phyloP scores from a whole-genome alignment of 306 rosid species.

The Cicer pinnatifidum region DNA sequence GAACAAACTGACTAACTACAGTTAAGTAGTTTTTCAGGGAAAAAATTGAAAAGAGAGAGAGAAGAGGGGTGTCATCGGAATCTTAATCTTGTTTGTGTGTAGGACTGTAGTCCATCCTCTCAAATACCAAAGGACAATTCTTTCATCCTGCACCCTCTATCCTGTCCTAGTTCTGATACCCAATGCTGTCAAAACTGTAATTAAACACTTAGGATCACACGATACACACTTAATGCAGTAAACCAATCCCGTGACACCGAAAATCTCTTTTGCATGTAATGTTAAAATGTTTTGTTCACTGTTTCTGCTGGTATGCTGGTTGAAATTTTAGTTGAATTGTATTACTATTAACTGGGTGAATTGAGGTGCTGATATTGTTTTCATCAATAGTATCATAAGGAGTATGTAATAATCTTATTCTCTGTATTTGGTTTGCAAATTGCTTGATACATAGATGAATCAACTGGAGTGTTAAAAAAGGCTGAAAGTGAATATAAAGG shows the following conservation, averaged over 20 bases:
- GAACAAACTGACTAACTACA: neutral
- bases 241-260: neutral
- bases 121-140: neutral
- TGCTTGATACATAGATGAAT: conserved; percentile 63
- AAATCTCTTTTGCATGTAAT: neutral
- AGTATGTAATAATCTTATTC: conserved; percentile 26
- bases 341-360: conserved; percentile 21
- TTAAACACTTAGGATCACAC: neutral
- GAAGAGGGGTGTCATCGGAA: neutral
- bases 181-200: neutral
- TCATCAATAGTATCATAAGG: conserved; percentile 24
- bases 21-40: neutral
- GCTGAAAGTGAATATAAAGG: conserved; percentile 94
- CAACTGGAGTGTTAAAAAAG: conserved; percentile 77
- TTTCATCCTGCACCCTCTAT: neutral
- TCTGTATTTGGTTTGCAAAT: conserved; percentile 39
- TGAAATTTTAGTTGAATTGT: conserved; percentile 29
- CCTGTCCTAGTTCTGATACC: neutral
- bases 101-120: neutral
- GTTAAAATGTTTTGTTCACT: conserved; percentile 13
- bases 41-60: neutral
- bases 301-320: conserved; percentile 1
- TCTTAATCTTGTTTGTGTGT: neutral
- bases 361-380: conserved; percentile 33
- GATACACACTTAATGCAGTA: neutral